Base-by-base conservation (phyloP, 208 protist genomes). In the Trypanosoma rangeli region DNA sequence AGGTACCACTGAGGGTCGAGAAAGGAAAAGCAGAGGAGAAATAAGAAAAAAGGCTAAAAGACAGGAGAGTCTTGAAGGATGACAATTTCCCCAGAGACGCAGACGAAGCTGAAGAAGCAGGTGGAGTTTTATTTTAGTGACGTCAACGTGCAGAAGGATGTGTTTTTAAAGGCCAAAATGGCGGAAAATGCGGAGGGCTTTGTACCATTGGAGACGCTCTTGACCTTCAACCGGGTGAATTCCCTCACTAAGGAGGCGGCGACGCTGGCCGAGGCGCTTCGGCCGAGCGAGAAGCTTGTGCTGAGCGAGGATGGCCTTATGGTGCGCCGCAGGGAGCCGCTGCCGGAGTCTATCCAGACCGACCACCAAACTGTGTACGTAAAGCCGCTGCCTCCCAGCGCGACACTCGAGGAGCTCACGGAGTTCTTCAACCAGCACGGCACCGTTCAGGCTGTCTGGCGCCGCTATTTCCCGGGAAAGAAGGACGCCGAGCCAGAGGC, bases 91-190 rank as follows among this genome's bases (percentile, higher is more conserved):
- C 1, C 31, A 31, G 73, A 78, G 28, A 37, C 18, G n/a, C 64
- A 73, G 48, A 65, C 69, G 15, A 85, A 87, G 73, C 79, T 97
- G 52, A 76, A 82, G 57, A 64, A 74, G 12, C 92, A 95, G 76
- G 87, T 97, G 62, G 88, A 94, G 80, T 97, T 94, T 79, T 97
- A 97, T 80, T 97, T 97, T 82, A 89, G 89, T 68, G 89, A 97
- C 70, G 89, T 93, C n/a, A 97, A 97, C 76, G 67, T 97, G 53
- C 79, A 84, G 20, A 89, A 92, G 71, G 92, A 97, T 83, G 82
- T 93, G 22, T 97, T 95, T 64, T 74, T 97, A 31, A 90, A 94
- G 73, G 81, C 78, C 13, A 93, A 95, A 76, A 93, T 97, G 83
- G 85, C 90, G 24, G 88, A 95, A 75, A 79, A 91, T 69, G 70